Percentiles rank a stretch among this genome's conserved stretches.
These are phyloP conservation scores for Pyricularia sp. DNA, from an alignment of 2,329 filamentous ascomycete genomes.

Conservation along the genomic window DNA sequence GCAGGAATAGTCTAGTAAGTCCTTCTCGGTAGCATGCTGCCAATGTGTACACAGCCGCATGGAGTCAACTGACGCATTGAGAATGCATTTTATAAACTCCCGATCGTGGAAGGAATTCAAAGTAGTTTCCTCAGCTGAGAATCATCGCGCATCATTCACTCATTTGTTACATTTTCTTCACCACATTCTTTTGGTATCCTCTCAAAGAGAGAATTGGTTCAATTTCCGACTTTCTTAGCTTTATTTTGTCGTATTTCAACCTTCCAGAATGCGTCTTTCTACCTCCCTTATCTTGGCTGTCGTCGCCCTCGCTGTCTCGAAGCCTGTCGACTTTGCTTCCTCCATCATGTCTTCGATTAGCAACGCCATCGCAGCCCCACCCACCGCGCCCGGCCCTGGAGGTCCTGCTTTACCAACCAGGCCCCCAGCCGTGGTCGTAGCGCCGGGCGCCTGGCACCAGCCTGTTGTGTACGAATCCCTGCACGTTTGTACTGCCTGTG, in stretches of 20 bases:
- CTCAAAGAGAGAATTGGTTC: neutral
- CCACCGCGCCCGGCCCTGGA: neutral
- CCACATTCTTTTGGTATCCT: neutral
- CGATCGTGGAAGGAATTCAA: neutral
- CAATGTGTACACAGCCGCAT: neutral
- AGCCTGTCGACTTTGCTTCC: neutral
- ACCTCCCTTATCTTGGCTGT: neutral
- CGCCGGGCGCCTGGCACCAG: constrained; percentile 25
- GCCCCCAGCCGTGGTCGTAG: constrained; percentile 18
- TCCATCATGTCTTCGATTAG: neutral
- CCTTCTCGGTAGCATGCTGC: neutral
- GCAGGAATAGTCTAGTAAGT: neutral
- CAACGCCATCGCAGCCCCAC: neutral
- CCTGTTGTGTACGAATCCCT: constrained; percentile 18
- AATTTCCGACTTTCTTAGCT: neutral
- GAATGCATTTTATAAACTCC: neutral
- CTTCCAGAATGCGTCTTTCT: neutral
- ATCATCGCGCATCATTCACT: neutral
- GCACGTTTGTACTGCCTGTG: constrained; percentile 16
- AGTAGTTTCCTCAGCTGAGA: neutral
- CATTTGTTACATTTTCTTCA: neutral
- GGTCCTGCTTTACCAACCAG: neutral
- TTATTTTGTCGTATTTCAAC: neutral
- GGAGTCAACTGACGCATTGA: neutral
- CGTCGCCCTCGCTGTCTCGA: neutral